Conservation (phyloP, 192 early-diverging fungal genomes). For the Coemansia biformis region DNA sequence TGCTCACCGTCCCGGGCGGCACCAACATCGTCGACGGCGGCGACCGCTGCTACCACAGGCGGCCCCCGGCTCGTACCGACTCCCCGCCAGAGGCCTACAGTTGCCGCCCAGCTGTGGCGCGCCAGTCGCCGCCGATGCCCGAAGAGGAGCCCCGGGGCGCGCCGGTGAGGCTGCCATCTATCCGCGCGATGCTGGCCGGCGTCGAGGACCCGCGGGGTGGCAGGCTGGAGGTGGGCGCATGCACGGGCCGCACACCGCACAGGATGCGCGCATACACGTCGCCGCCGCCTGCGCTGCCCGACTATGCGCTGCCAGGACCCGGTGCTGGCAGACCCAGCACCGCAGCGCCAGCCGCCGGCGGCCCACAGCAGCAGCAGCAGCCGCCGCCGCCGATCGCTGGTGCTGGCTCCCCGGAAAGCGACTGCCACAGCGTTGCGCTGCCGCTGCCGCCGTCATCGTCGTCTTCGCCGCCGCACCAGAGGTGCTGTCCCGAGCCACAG, state of each 20-base stretch:
- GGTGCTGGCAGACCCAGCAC: too few species aligned
- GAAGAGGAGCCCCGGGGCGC: too few species aligned
- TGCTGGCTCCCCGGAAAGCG: neutral
- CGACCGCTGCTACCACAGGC: too few species aligned
- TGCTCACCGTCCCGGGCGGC: slow-evolving; percentile 11
- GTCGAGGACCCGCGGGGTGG: neutral
- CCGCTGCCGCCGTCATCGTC: too few species aligned
- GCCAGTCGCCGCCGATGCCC: too few species aligned
- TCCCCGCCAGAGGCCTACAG: too few species aligned
- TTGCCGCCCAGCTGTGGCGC: too few species aligned
- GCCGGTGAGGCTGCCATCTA: slow-evolving; percentile 28
- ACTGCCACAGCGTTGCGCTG: neutral
- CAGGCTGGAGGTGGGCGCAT: neutral
- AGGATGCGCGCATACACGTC: slow-evolving; percentile 27
- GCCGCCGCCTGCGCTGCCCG: slow-evolving; percentile 9
- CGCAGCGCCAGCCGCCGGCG: too few species aligned
- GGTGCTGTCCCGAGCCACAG: slow-evolving; percentile 18
- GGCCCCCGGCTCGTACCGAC: too few species aligned
- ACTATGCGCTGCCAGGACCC: too few species aligned
- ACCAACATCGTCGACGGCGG: neutral
- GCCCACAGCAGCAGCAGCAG: too few species aligned
- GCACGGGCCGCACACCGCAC: neutral
- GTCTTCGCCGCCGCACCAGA: too few species aligned
- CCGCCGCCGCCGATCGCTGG: neutral
- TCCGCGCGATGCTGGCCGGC: slow-evolving; percentile 27